Percentiles rank a stretch among this genome's conserved stretches.
These are phyloP conservation scores for Citrullus mucosospermus DNA, from an alignment of 306 rosid species.

Conservation along the genomic window DNA sequence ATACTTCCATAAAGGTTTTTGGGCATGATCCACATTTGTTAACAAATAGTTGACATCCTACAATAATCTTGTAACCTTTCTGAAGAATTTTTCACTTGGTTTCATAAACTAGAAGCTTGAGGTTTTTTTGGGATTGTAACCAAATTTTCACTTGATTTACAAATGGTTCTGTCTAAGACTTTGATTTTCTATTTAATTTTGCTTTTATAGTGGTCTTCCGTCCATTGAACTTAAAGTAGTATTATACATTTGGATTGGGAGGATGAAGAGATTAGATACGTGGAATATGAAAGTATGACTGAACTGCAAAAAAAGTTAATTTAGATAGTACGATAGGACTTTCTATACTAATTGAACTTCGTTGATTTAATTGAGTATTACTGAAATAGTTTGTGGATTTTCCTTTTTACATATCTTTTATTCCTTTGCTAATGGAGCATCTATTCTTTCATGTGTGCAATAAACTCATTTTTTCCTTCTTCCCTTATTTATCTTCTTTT, in stretches of 20 bases:
- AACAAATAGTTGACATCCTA: not conserved
- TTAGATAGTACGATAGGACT: not conserved
- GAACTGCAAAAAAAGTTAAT: not conserved
- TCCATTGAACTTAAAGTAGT: not conserved
- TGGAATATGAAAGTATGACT: not conserved
- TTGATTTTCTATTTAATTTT: not conserved
- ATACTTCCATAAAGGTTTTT: not conserved
- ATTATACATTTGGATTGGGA: not conserved
- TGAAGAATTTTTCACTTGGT: not conserved
- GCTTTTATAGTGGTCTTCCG: not conserved
- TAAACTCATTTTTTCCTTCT: not conserved
- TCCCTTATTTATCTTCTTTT: not conserved
- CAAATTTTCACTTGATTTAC: not conserved
- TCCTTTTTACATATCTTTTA: not conserved
- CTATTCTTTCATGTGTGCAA: not conserved
- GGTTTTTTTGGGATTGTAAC: not conserved
- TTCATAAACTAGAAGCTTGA: not conserved
- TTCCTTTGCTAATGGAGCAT: not conserved
- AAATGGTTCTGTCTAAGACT: not conserved
- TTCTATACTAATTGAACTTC: not conserved
- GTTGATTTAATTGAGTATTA: not conserved
- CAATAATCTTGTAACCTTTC: not conserved
- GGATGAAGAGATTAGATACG: not conserved
- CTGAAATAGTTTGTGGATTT: not conserved
- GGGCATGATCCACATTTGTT: not conserved